Conservation (phyloP, 2,329 filamentous ascomycete genomes). For the Alternaria postmessia region DNA sequence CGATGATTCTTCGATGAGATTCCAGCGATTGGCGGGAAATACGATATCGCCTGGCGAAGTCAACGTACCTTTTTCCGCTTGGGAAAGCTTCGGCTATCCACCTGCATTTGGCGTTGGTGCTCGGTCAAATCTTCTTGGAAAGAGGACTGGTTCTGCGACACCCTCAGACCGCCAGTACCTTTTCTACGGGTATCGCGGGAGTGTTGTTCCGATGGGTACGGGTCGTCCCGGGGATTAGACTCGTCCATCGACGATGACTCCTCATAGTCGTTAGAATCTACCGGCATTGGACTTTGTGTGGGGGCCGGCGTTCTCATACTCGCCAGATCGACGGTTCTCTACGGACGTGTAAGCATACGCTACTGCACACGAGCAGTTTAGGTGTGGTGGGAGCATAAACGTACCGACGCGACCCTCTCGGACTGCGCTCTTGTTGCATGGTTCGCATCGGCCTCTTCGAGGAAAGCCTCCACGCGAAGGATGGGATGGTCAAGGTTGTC, state of each 20-base stretch:
- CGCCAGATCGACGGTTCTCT: slow-evolving; percentile 38
- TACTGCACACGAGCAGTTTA: not conserved
- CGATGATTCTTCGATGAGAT: not conserved
- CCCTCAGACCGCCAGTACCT: slow-evolving; percentile 39
- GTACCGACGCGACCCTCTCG: slow-evolving; percentile 40
- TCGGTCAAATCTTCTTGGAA: slow-evolving; percentile 42
- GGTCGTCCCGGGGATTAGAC: slow-evolving; percentile 8
- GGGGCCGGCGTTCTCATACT: slow-evolving; percentile 35
- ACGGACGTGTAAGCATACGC: slow-evolving; percentile 13
- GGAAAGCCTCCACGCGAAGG: slow-evolving; percentile 43
- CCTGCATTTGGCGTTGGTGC: slow-evolving; percentile 45
- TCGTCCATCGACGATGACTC: slow-evolving; percentile 14
- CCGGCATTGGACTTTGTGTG: slow-evolving; percentile 29
- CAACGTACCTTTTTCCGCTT: slow-evolving; percentile 39
- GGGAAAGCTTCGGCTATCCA: slow-evolving; percentile 42
- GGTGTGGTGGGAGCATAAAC: slow-evolving; percentile 8
- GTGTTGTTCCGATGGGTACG: slow-evolving; percentile 10
- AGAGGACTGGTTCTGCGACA: slow-evolving; percentile 33
- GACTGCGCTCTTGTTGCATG: slow-evolving; percentile 24
- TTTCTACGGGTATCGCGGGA: slow-evolving; percentile 26
- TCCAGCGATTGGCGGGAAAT: not conserved
- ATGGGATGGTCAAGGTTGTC: slow-evolving; percentile 34
- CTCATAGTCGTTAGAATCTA: slow-evolving; percentile 15
- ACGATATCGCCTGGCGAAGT: not conserved
- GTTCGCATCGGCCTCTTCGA: slow-evolving; percentile 35